A percentile compares a stretch with the other conserved stretches of the same genome.
Evolutionary conservation across 495 filamentous ascomycete genomes (phyloP).

Genomic region (Lasiosphaeria ovina): DNA sequence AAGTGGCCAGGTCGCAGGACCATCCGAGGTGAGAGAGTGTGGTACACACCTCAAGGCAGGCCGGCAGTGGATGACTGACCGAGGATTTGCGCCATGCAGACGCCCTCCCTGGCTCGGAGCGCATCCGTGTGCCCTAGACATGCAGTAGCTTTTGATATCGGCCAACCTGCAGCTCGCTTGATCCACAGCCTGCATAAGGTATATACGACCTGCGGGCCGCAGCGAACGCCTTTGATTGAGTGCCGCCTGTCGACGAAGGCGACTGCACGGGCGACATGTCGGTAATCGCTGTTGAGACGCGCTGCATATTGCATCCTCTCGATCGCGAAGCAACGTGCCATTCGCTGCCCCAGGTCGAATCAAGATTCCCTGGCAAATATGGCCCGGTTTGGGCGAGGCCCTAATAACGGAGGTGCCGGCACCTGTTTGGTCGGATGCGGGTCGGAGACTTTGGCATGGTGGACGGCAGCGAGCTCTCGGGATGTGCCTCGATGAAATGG

Average conservation of each 20-base stretch:
- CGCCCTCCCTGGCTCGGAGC: slow-evolving; percentile 16
- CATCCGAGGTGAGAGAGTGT: background rate
- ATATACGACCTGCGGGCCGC: slow-evolving; percentile 1
- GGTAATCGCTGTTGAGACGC: too few species aligned
- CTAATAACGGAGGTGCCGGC: background rate
- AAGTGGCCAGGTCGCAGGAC: slow-evolving; percentile 11
- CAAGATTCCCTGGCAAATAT: background rate
- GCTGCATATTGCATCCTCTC: too few species aligned
- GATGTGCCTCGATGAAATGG: slow-evolving; percentile 25
- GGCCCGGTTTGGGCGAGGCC: background rate
- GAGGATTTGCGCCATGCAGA: slow-evolving; percentile 36
- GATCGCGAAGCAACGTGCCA: too few species aligned
- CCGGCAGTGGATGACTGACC: slow-evolving; percentile 22
- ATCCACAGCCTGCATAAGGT: slow-evolving; percentile 8
- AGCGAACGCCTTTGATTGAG: background rate
- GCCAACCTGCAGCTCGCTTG: slow-evolving; percentile 9
- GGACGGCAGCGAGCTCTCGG: slow-evolving; percentile 24
- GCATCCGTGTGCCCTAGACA: slow-evolving; percentile 15
- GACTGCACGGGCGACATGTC: background rate
- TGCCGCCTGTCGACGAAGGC: background rate
- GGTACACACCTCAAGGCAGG: slow-evolving; percentile 1
- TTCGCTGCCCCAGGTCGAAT: too few species aligned
- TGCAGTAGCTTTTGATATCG: slow-evolving; percentile 22
- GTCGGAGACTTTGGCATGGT: slow-evolving; percentile 29
- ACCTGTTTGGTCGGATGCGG: slow-evolving; percentile 19